A percentile compares a stretch with the other conserved stretches of the same genome.
Evolutionary conservation across 2,329 filamentous ascomycete genomes (phyloP).

Genomic region (Falciphora oryzae): DNA sequence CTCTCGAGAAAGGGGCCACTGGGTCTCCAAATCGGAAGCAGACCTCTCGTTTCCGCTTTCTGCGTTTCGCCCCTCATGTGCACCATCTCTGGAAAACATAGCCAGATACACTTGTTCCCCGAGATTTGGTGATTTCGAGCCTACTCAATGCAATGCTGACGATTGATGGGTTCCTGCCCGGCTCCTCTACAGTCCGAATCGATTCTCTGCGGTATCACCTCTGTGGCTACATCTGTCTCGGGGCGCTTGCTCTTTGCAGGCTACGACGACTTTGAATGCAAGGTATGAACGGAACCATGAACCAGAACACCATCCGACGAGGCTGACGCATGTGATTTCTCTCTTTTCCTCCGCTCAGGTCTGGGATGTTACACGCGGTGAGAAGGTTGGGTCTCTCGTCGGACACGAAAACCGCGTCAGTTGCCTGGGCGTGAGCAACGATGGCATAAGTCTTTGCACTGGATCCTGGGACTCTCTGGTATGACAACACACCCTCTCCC

Average conservation of each 20-base stretch:
- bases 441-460: constrained; percentile 98
- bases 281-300: constrained; percentile 51
- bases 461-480: constrained; percentile 99
- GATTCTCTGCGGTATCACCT: constrained; percentile 96
- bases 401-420: constrained; percentile 99
- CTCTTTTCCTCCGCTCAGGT: constrained; percentile 52
- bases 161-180: background rate
- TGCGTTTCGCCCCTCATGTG: constrained; percentile 13
- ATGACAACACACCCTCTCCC: constrained; percentile 33
- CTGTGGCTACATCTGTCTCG: constrained; percentile 95
- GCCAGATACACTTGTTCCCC: no score
- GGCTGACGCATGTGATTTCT: background rate
- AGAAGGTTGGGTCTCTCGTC: constrained; percentile 93
- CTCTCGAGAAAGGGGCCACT: background rate
- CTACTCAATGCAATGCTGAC: background rate
- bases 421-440: constrained; percentile 97
- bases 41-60: constrained; percentile 6
- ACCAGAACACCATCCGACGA: background rate
- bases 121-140: no score
- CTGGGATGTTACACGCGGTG: constrained; percentile 94
- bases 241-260: constrained; percentile 92
- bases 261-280: constrained; percentile 99
- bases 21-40: background rate
- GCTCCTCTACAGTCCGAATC: constrained; percentile 71
- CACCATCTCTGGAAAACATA: no score